These are phyloP conservation scores for Fremontodendron californicum DNA, from an alignment of 345 rosid genomes.

Conservation along the genomic window DNA sequence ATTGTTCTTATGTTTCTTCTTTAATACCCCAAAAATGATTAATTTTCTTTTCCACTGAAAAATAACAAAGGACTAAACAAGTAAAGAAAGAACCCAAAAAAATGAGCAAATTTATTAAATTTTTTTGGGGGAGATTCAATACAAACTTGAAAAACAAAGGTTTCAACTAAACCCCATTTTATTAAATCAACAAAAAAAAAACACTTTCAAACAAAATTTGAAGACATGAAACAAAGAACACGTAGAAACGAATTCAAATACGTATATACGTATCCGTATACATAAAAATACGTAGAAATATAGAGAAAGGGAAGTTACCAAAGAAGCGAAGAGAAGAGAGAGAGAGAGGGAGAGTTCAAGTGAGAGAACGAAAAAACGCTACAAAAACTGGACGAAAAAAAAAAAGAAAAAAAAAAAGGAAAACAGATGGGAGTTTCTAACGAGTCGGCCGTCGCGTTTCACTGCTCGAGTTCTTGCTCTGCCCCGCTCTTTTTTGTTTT, in stretches of 20 bases:
- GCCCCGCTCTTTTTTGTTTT: too few species aligned
- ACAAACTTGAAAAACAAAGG: neutral
- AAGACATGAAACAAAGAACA: neutral
- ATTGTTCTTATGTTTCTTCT: neutral
- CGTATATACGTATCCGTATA: neutral
- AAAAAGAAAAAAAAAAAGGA: neutral
- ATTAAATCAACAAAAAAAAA: neutral
- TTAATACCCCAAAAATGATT: neutral
- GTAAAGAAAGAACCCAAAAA: neutral
- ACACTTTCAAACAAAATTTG: neutral
- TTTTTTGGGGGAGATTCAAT: neutral
- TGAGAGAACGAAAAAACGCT: neutral
- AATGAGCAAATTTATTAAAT: neutral
- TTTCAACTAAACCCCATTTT: slow-evolving; percentile 2
- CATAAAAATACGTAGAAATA: neutral
- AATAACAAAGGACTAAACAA: neutral
- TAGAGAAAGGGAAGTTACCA: neutral
- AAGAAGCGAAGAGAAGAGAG: too few species aligned
- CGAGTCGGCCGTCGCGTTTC: neutral
- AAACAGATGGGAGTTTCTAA: neutral
- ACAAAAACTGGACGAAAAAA: too few species aligned
- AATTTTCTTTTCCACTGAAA: neutral
- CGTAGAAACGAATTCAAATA: neutral
- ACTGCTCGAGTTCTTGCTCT: neutral
- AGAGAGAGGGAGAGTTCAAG: neutral